Conservation (phyloP, 345 rosid genomes). For the Eucalyptus urophylla region DNA sequence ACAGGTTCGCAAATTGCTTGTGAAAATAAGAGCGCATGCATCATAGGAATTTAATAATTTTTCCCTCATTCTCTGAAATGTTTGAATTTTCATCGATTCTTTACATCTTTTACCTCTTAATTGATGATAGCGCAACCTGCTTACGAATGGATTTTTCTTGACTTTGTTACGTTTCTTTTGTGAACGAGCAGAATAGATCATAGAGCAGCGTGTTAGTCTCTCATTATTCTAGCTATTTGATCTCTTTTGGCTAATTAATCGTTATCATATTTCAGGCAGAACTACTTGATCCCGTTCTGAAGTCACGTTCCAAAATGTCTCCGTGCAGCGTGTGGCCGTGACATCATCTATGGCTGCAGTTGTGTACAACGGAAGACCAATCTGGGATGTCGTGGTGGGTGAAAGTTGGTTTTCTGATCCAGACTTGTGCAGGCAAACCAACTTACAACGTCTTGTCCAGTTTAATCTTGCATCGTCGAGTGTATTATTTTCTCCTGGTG, state of each 20-base stretch:
- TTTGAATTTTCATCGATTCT: neutral
- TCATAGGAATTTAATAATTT: neutral
- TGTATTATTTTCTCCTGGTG: neutral
- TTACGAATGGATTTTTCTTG: neutral
- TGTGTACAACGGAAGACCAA: conserved; percentile 31
- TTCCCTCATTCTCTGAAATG: neutral
- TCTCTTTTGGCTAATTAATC: neutral
- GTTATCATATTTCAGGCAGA: conserved; percentile 37
- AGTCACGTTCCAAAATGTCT: conserved; percentile 45
- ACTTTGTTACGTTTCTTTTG: neutral
- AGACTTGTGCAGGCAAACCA: conserved; percentile 22
- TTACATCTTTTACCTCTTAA: neutral
- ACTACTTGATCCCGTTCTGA: conserved; percentile 69
- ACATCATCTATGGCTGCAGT: conserved; percentile 83
- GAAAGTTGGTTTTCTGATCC: conserved; percentile 74
- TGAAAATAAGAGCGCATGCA: neutral
- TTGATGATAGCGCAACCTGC: neutral
- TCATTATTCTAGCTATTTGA: neutral
- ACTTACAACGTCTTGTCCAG: conserved; percentile 13
- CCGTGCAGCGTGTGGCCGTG: conserved; percentile 54
- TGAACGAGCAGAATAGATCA: neutral
- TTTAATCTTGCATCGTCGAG: neutral
- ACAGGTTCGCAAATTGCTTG: neutral
- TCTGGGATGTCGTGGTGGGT: conserved; percentile 57
- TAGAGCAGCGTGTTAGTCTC: neutral